phyloP scores from a whole-genome alignment of 192 early-diverging fungal species.

The Spizellomyces punctatus region DNA sequence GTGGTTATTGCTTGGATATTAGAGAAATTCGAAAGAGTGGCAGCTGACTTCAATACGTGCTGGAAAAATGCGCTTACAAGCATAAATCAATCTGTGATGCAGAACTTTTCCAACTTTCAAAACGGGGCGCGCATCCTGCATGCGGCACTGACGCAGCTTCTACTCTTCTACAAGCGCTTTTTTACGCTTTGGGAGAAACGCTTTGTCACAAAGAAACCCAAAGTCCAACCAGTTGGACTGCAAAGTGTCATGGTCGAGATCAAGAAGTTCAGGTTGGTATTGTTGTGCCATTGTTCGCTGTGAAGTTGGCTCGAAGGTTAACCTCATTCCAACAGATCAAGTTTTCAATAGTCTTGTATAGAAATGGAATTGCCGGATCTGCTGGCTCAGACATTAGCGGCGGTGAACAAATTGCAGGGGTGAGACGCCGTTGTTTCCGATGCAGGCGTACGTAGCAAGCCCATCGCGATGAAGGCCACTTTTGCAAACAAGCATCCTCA shows the following conservation, averaged over 20 bases:
- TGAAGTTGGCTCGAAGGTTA: no score
- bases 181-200: constrained; percentile 77
- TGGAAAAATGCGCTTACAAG: constrained; percentile 77
- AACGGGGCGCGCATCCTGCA: constrained; percentile 94
- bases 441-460: no score
- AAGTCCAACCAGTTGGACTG: constrained; percentile 77
- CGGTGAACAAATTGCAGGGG: no score
- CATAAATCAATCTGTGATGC: constrained; percentile 86
- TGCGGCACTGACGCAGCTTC: constrained; percentile 80
- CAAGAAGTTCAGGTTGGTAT: constrained; percentile 71
- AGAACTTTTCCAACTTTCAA: constrained; percentile 93
- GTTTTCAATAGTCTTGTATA: constrained; percentile 6
- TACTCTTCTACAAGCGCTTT: constrained; percentile 93
- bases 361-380: background rate
- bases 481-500: no score
- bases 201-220: constrained; percentile 52
- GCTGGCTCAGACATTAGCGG: no score
- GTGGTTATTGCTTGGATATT: background rate
- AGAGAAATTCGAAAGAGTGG: constrained; percentile 69
- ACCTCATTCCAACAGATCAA: background rate
- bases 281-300: background rate
- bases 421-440: no score
- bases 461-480: no score
- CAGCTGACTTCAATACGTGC: constrained; percentile 72
- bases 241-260: constrained; percentile 96